Evolutionary conservation across 306 rosid species (phyloP).

Genomic region (Vigna radiata): DNA sequence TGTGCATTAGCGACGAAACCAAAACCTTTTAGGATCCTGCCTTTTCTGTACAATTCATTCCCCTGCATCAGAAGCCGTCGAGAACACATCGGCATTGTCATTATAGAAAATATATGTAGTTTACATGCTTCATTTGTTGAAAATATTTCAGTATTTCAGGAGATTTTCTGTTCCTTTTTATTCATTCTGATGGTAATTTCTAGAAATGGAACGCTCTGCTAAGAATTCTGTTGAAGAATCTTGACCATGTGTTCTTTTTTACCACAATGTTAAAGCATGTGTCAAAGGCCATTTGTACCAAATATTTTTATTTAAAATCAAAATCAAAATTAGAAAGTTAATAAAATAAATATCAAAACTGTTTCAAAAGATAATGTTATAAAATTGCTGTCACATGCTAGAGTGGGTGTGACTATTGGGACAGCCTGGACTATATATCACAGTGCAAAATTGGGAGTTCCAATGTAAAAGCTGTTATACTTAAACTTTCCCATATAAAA

Average conservation of each 20-base stretch:
- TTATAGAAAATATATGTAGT: conserved; percentile 32
- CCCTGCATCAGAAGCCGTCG: conserved; percentile 38
- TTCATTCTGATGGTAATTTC: background rate
- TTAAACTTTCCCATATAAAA: too few relatives aligned
- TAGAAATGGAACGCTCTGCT: background rate
- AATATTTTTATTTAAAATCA: too few relatives aligned
- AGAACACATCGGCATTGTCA: conserved; percentile 43
- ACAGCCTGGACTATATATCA: too few relatives aligned
- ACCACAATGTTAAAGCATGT: background rate
- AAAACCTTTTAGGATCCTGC: conserved; percentile 39
- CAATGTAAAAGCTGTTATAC: too few relatives aligned
- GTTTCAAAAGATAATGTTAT: too few relatives aligned
- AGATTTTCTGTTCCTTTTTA: conserved; percentile 28
- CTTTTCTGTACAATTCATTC: conserved; percentile 42
- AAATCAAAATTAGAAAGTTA: too few relatives aligned
- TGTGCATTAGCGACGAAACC: conserved; percentile 57
- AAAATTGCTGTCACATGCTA: too few relatives aligned
- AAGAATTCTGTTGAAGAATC: background rate
- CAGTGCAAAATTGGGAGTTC: too few relatives aligned
- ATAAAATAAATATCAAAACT: too few relatives aligned
- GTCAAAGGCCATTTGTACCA: background rate
- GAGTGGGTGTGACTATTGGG: too few relatives aligned
- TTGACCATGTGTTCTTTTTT: background rate
- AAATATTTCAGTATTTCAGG: background rate
- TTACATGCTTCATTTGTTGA: conserved; percentile 33